These are phyloP conservation scores for Pilobolus umbonatus DNA, from an alignment of 192 early-diverging fungal species.

Conservation along the genomic window DNA sequence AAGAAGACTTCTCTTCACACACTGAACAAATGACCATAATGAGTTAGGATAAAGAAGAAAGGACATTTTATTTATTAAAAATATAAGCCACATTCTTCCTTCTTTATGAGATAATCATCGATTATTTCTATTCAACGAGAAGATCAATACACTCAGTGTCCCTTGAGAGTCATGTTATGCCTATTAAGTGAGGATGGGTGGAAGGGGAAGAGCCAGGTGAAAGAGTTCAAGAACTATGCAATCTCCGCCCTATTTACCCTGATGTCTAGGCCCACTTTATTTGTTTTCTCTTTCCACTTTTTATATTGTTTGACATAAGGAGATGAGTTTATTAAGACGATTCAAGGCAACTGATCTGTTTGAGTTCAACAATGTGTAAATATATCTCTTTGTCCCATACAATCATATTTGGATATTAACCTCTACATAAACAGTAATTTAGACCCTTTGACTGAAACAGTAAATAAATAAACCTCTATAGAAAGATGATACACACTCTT, in stretches of 20 bases:
- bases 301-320: background rate
- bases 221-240: background rate
- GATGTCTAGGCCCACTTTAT: too few species aligned
- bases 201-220: slow-evolving; percentile 1
- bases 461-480: too few species aligned
- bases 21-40: slow-evolving; percentile 15
- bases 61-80: background rate
- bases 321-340: slow-evolving; percentile 31
- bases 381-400: background rate
- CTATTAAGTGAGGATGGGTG: background rate
- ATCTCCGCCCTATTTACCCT: too few species aligned
- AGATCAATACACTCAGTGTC: background rate
- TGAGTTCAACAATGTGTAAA: slow-evolving; percentile 87
- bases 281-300: background rate
- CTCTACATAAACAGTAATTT: slow-evolving; percentile 60
- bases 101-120: background rate
- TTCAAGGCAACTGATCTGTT: slow-evolving; percentile 87
- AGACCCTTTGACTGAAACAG: slow-evolving; percentile 91
- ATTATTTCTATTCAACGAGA: background rate
- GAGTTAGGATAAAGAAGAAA: background rate
- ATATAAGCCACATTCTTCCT: background rate
- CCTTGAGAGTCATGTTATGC: background rate
- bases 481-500: background rate
- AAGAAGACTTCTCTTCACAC: slow-evolving; percentile 13
- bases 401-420: background rate